Percentiles rank a stretch among this genome's conserved stretches.
Conservation (phyloP, 2,329 filamentous ascomycete species). For the Dactylellina cionopaga region DNA sequence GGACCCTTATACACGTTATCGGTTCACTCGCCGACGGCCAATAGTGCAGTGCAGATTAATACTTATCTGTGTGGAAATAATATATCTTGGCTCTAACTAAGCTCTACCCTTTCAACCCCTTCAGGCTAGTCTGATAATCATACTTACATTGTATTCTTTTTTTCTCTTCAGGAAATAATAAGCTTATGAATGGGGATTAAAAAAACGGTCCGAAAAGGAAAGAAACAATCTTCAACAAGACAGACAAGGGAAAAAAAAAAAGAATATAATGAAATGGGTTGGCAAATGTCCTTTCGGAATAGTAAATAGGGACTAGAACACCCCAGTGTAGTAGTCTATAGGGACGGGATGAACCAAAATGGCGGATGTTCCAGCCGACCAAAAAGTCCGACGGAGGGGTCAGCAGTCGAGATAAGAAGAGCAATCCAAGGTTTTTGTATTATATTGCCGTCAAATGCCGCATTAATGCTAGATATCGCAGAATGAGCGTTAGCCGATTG, state of each 20-base stretch:
- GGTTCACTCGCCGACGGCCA: not conserved
- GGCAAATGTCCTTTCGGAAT: not conserved
- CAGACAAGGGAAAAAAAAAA: not conserved
- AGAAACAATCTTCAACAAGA: not conserved
- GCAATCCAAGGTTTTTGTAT: too few relatives aligned
- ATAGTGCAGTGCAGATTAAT: too few relatives aligned
- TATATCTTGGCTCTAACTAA: not conserved
- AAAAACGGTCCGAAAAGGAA: not conserved
- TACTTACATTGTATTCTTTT: not conserved
- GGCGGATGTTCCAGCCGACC: conserved; percentile 2
- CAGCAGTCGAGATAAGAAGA: conserved; percentile 6
- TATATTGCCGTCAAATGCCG: too few relatives aligned
- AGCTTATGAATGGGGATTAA: not conserved
- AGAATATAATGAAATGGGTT: not conserved
- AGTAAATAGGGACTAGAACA: not conserved
- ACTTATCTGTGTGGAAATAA: too few relatives aligned
- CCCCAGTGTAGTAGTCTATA: not conserved
- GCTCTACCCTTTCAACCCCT: too few relatives aligned
- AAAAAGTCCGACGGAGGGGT: not conserved
- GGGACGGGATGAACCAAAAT: conserved; percentile 10
- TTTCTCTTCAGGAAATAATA: not conserved
- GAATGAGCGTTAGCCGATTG: conserved; percentile 16
- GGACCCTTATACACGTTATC: conserved; percentile 1
- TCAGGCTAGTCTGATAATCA: too few relatives aligned
- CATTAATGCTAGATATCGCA: conserved; percentile 42